Conservation (phyloP, 495 filamentous ascomycete genomes). For the Xylaria flabelliformis region DNA sequence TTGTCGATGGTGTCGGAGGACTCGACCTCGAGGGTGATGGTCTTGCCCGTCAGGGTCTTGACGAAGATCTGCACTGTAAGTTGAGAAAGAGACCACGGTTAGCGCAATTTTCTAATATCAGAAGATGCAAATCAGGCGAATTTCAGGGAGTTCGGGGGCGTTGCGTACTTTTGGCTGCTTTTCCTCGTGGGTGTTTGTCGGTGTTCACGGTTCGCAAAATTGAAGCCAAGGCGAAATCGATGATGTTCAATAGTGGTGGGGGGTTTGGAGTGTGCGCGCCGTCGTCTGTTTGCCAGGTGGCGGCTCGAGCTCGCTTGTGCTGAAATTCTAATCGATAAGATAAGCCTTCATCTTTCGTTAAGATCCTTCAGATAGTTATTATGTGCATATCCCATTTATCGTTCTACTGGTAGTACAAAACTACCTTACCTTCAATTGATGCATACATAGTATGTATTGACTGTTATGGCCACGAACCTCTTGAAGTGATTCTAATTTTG, state of each 20-base stretch:
- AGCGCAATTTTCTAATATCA: conserved; percentile 25
- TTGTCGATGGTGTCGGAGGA: conserved; percentile 99
- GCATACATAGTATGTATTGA: too few species aligned
- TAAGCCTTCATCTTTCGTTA: too few species aligned
- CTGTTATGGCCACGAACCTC: background rate
- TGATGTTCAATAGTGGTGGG: conserved; percentile 28
- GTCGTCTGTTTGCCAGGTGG: conserved; percentile 25
- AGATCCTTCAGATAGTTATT: too few species aligned
- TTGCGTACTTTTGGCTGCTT: conserved; percentile 51
- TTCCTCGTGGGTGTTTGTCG: conserved; percentile 33
- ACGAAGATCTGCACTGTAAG: conserved; percentile 90
- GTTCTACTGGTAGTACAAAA: background rate
- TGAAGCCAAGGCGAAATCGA: conserved; percentile 22
- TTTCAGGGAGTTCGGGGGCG: background rate
- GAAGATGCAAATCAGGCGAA: background rate
- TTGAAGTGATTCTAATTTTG: background rate
- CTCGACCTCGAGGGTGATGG: conserved; percentile 99
- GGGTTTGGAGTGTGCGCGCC: conserved; percentile 29
- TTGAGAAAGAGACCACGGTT: conserved; percentile 24
- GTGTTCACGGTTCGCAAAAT: conserved; percentile 25
- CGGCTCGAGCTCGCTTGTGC: conserved; percentile 21
- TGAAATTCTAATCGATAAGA: conserved; percentile 23
- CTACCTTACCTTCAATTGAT: background rate
- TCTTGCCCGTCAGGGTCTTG: conserved; percentile 98
- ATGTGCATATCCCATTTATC: background rate